Evolutionary conservation across 2,329 filamentous ascomycete genomes (phyloP), one percentile per base, ranked within the genome.

Genomic region (Fusarium circinatum): DNA sequence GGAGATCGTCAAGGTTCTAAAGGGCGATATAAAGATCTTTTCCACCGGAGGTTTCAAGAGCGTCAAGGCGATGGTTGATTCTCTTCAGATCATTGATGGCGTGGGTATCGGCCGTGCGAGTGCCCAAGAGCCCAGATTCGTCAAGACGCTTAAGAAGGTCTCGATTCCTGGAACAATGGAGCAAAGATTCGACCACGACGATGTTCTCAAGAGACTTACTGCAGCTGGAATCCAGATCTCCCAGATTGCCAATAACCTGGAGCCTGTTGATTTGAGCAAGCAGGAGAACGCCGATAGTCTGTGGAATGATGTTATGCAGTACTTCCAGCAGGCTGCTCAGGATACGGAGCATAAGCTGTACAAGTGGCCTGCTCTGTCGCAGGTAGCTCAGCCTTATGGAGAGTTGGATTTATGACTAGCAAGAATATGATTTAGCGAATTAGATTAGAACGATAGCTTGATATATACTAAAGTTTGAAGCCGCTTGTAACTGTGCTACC

Each of bases 1-100:
- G 68, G 75, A 80, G 70, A 85, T 91, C 76, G 79, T 85, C 39
- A 74, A 73, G 52, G 62, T 30, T 11, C n/a, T 73, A n/a, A 71
- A 62, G 24, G 30, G 70, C 1, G 70, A 73, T 4, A 62, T 70
- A 9, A 74, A 62, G 30, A 47, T 73, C 12, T 73, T 71, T 15
- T 73, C 70, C 3, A 73, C 70, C 1, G 70, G 70, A n/a, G 70
- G 70, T 20, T 73, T 71, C 52, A 74, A 74, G 47, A 56, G 56
- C 0, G 15, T 62, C 1, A 62, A 56, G 36, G 70, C 66, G 3
- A 61, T 73, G 48, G 52, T 74, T 18, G 62, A 73, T 54, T 74
- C 70, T 2, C 70, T 73, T 17, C n/a, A 54, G 2, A 47, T 62
- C 17, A 49, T 73, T 8, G 70, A 74, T 9, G 68, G 70, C 17